Conservation (phyloP, 768 basidiomycete genomes). For the Leccinum ochraceum region DNA sequence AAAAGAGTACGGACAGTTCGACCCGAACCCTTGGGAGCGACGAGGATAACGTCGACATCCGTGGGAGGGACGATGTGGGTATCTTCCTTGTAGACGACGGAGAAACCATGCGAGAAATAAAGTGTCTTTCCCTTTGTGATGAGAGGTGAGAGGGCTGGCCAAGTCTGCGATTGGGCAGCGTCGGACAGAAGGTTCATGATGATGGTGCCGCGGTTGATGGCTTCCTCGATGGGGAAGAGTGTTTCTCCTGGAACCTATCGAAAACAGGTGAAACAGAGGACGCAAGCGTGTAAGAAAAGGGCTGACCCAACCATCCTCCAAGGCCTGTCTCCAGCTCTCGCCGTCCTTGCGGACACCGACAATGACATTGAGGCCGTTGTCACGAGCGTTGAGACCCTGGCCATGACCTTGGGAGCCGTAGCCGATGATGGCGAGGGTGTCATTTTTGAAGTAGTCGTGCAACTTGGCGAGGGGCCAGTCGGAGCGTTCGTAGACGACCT, state of each 20-base stretch:
- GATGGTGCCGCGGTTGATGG: conserved; percentile 93
- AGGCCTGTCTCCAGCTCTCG: conserved; percentile 94
- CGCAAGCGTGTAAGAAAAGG: background rate
- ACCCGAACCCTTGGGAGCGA: conserved; percentile 98
- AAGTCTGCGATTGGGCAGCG: conserved; percentile 97
- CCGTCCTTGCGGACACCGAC: conserved; percentile 97
- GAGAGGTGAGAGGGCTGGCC: conserved; percentile 85
- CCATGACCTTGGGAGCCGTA: conserved; percentile 99
- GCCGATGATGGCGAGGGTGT: conserved; percentile 98
- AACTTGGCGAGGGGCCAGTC: conserved; percentile 99
- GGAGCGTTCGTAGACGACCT: conserved; percentile 90
- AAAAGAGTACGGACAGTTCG: conserved; percentile 99
- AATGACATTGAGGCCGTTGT: conserved; percentile 98
- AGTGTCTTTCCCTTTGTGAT: conserved; percentile 99
- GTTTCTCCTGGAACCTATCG: conserved; percentile 90
- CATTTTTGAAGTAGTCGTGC: conserved; percentile 99
- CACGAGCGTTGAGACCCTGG: conserved; percentile 97
- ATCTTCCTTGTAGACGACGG: conserved; percentile 96
- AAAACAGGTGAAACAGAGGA: background rate
- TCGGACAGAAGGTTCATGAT: conserved; percentile 99
- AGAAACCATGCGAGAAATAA: conserved; percentile 99
- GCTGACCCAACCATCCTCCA: conserved; percentile 93
- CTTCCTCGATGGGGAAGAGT: conserved; percentile 97
- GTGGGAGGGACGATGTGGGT: conserved; percentile 89
- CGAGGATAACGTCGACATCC: conserved; percentile 98